Percentiles rank a stretch among this genome's conserved stretches.
phyloP scores from a whole-genome alignment of 257 asterid genomes.

The Penstemon eatonii region DNA sequence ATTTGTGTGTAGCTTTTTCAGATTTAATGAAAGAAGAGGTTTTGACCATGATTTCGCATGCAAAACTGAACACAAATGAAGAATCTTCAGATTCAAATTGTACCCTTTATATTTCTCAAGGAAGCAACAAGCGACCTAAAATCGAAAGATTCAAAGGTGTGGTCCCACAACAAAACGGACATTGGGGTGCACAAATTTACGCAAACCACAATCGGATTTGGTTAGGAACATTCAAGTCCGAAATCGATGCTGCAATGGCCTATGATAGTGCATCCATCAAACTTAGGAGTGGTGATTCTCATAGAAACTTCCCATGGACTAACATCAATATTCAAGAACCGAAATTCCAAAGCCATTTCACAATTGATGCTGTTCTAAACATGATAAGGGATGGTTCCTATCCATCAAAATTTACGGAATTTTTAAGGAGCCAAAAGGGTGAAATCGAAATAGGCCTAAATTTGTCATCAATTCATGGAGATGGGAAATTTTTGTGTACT shows the following conservation, averaged over 20 bases:
- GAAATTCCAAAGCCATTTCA: slow-evolving; percentile 54
- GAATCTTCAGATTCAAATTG: slow-evolving; percentile 47
- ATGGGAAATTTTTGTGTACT: slow-evolving; percentile 35
- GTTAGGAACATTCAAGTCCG: slow-evolving; percentile 84
- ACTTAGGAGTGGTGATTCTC: slow-evolving; percentile 52
- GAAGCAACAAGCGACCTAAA: slow-evolving; percentile 28
- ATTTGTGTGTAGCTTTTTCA: slow-evolving; percentile 5
- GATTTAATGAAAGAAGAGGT: slow-evolving; percentile 45
- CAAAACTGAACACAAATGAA: slow-evolving; percentile 26
- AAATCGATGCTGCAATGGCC: slow-evolving; percentile 81
- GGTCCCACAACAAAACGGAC: slow-evolving; percentile 65
- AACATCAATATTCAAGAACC: slow-evolving; percentile 46
- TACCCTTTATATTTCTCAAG: slow-evolving; percentile 19
- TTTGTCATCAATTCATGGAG: slow-evolving; percentile 24
- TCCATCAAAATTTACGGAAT: slow-evolving; percentile 49
- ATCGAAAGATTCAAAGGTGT: slow-evolving; percentile 68
- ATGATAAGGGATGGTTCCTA: slow-evolving; percentile 86
- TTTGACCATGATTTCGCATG: slow-evolving; percentile 34
- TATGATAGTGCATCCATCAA: slow-evolving; percentile 82
- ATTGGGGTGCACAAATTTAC: slow-evolving; percentile 89
- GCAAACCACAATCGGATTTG: slow-evolving; percentile 68
- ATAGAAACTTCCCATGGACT: slow-evolving; percentile 62
- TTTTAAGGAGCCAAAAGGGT: slow-evolving; percentile 36
- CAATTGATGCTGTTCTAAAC: slow-evolving; percentile 44
- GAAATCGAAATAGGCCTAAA: slow-evolving; percentile 30